Base-by-base conservation (phyloP, 225 moss, liverwort and hornwort species). In the Pleurozium schreberi region DNA sequence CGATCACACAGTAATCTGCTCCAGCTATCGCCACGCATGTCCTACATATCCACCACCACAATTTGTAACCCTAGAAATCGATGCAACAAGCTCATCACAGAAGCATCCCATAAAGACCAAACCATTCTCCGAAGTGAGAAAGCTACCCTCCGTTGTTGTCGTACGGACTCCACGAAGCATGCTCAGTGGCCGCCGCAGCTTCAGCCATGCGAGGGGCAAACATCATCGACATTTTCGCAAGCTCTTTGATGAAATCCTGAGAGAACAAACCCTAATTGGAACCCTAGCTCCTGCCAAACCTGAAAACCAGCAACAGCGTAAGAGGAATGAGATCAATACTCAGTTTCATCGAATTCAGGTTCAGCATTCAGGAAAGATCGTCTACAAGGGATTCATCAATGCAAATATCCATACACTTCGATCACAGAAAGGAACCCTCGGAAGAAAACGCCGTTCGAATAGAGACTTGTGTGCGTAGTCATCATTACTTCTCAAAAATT, bases 1-100 rank as follows among this genome's bases (percentile, higher is more conserved):
- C 97, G 55, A 98, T 93, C 67, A 97, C 98, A 92, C 98, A 98
- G 68, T 98, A 98, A 86, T 98, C 96, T 33, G 89, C 92, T 88
- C 98, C 98, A 78, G 97, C 98, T 64, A 98, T 95, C 43, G 98
- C 98, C 90, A 98, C 98, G 65, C 95, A 96, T 10, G 98, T 98
- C 90, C 98, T 96, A 89, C 84, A 87, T 60, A 31, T 64, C 80
- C 77, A 84, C 67, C 53, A 52, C 62, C 78, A 68, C 38, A 90
- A 76, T 70, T 36, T 50, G 34, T 42, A 70, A 21, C 63, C 83
- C 60, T 45, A 76, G 12, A 49, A 71, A 64, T 25, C 61, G 28
- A 66, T 20, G 50, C 45, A 62, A 42, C 57, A 67, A 67, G 43
- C 36, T 22, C 67, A 80, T 47, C 91, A 49, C 26, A 83, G 58